These are phyloP conservation scores for Phytophthora hybrid DNA, from an alignment of 352 stramenopile species.

Conservation along the genomic window DNA sequence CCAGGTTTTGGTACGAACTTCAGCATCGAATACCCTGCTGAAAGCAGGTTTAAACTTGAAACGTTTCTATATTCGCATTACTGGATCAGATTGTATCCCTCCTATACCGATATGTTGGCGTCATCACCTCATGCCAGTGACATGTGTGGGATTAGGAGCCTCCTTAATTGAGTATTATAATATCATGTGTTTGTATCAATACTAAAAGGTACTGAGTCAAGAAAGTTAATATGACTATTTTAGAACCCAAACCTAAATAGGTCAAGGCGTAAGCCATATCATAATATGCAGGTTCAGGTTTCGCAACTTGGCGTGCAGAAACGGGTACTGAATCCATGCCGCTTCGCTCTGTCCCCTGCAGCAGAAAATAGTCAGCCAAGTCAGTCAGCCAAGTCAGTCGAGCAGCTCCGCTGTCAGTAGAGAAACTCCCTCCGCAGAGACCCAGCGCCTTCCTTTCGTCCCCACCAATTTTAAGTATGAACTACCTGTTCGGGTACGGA, in stretches of 20 bases:
- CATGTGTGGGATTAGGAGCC: slow-evolving; percentile 7
- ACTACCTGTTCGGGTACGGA: slow-evolving; percentile 47
- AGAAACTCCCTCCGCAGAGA: slow-evolving; percentile 33
- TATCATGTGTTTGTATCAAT: background rate
- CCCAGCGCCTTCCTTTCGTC: background rate
- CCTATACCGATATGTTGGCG: slow-evolving; percentile 14
- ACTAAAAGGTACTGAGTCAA: background rate
- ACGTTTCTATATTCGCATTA: too few relatives aligned
- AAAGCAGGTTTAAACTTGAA: background rate
- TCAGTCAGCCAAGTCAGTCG: slow-evolving; percentile 6
- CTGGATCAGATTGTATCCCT: background rate
- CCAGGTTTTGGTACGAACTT: background rate
- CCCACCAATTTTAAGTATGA: slow-evolving; percentile 31
- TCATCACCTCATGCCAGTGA: slow-evolving; percentile 21
- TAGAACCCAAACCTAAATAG: background rate
- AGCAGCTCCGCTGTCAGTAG: slow-evolving; percentile 15
- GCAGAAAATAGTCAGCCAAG: slow-evolving; percentile 27
- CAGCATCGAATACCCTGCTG: background rate
- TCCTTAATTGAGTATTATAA: background rate
- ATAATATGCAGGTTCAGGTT: background rate
- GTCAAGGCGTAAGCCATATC: background rate
- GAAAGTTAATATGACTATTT: too few relatives aligned
- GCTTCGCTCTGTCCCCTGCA: slow-evolving; percentile 25
- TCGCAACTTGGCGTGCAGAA: slow-evolving; percentile 5
- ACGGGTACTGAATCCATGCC: slow-evolving; percentile 25